A percentile compares a stretch with the other conserved stretches of the same genome.
Conservation (phyloP, 2,329 filamentous ascomycete species). For the Fusarium armeniacum region DNA sequence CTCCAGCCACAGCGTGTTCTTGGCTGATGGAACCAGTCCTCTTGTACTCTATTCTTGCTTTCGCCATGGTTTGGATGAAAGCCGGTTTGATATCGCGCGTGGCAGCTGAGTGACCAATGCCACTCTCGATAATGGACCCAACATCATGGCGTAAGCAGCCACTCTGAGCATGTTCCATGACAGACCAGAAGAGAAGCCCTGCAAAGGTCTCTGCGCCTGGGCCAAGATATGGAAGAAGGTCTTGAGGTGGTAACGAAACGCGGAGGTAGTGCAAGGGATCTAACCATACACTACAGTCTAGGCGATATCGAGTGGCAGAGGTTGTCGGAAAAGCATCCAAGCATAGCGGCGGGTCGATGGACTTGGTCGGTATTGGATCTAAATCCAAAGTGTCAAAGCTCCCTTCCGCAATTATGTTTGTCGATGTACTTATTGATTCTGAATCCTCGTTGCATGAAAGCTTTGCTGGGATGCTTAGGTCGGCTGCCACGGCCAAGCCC, state of each 20-base stretch:
- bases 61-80: conserved; percentile 16
- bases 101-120: conserved; percentile 2
- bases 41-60: conserved; percentile 12
- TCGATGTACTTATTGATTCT: fast-evolving
- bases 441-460: neutral
- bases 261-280: conserved; percentile 10
- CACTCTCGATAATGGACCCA: neutral
- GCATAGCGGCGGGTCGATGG: neutral
- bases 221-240: neutral
- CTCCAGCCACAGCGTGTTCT: neutral
- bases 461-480: neutral
- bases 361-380: fast-evolving
- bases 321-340: too few relatives aligned
- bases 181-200: conserved; percentile 17
- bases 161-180: conserved; percentile 17
- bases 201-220: neutral
- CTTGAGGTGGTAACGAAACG: conserved; percentile 5
- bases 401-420: fast-evolving
- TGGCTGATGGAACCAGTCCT: conserved; percentile 3
- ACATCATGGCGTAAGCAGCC: neutral
- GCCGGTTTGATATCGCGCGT: conserved; percentile 8
- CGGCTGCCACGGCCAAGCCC: neutral
- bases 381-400: fast-evolving
- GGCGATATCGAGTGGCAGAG: neutral
- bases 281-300: conserved; percentile 19